A percentile compares a stretch with the other conserved stretches of the same genome.
These are phyloP conservation scores for Ogataea salicorniae DNA, from an alignment of 805 yeast genomes.

Conservation along the genomic window DNA sequence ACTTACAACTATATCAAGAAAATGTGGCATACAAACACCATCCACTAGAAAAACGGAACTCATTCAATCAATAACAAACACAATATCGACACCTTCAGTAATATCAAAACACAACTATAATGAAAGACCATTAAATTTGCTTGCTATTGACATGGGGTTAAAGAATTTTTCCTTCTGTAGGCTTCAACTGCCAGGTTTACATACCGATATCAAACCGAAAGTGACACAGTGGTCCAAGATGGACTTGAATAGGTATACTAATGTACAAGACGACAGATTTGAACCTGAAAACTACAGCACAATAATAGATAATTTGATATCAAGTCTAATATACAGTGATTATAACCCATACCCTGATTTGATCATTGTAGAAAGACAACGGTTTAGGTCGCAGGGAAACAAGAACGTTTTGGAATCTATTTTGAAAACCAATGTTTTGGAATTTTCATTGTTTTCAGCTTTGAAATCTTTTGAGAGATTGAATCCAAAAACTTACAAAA, in stretches of 20 bases:
- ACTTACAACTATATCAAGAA: constrained; percentile 9
- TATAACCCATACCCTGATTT: constrained; percentile 30
- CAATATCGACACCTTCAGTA: constrained; percentile 3
- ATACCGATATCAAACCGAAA: constrained; percentile 6
- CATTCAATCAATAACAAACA: constrained; percentile 3
- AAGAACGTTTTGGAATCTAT: constrained; percentile 45
- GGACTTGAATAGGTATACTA: constrained; percentile 24
- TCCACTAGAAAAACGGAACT: constrained; percentile 10
- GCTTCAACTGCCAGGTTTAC: constrained; percentile 7
- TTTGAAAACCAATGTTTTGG: constrained; percentile 48
- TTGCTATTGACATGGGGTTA: constrained; percentile 32
- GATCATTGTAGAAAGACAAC: constrained; percentile 51
- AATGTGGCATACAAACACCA: constrained; percentile 16
- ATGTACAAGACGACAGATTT: constrained; percentile 15
- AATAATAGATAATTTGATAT: constrained; percentile 17
- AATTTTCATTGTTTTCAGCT: constrained; percentile 37
- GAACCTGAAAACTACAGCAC: constrained; percentile 25
- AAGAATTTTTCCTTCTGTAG: constrained; percentile 30
- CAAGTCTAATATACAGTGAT: constrained; percentile 13
- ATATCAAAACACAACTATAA: constrained; percentile 3
- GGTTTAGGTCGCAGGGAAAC: constrained; percentile 46
- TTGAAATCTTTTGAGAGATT: constrained; percentile 13
- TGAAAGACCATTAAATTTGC: constrained; percentile 14
- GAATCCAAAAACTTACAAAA: constrained; percentile 5
- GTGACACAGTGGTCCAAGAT: constrained; percentile 30